Conservation (phyloP, 306 rosid genomes). For the Echinosophora koreensis region DNA sequence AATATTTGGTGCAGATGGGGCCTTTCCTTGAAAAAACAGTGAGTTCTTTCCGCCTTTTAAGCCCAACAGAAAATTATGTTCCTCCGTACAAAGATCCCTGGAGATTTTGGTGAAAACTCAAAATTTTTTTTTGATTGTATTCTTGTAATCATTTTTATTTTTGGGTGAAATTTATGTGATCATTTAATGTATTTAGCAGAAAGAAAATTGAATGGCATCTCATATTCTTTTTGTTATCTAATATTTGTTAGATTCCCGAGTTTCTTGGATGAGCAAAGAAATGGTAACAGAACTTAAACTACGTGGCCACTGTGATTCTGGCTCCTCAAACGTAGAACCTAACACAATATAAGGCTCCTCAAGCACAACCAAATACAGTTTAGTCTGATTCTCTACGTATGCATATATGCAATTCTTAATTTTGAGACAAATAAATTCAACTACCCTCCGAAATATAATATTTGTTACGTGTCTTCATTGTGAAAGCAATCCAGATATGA, state of each 20-base stretch:
- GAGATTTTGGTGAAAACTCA: slow-evolving; percentile 90
- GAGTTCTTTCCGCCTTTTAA: slow-evolving; percentile 82
- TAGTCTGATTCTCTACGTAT: too few species aligned
- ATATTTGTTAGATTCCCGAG: background rate
- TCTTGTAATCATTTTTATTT: slow-evolving; percentile 18
- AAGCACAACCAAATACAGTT: too few species aligned
- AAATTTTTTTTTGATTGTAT: slow-evolving; percentile 39
- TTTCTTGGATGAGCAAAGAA: background rate
- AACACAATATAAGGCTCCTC: too few species aligned
- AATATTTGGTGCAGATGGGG: slow-evolving; percentile 88
- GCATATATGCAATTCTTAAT: too few species aligned
- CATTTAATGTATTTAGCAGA: slow-evolving; percentile 24
- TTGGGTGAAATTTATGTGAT: slow-evolving; percentile 20
- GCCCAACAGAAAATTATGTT: slow-evolving; percentile 83
- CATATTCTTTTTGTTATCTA: slow-evolving; percentile 17
- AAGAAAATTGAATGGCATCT: slow-evolving; percentile 19
- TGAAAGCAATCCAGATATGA: too few species aligned
- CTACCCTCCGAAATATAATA: too few species aligned
- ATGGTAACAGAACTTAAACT: background rate
- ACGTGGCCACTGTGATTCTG: too few species aligned
- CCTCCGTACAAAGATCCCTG: slow-evolving; percentile 98
- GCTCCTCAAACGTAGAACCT: too few species aligned
- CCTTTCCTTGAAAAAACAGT: slow-evolving; percentile 73
- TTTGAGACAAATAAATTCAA: too few species aligned
- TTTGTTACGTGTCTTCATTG: too few species aligned